A percentile compares a stretch with the other conserved stretches of the same genome.
Conservation (phyloP, 768 basidiomycete species). For the Amanita rubescens region DNA sequence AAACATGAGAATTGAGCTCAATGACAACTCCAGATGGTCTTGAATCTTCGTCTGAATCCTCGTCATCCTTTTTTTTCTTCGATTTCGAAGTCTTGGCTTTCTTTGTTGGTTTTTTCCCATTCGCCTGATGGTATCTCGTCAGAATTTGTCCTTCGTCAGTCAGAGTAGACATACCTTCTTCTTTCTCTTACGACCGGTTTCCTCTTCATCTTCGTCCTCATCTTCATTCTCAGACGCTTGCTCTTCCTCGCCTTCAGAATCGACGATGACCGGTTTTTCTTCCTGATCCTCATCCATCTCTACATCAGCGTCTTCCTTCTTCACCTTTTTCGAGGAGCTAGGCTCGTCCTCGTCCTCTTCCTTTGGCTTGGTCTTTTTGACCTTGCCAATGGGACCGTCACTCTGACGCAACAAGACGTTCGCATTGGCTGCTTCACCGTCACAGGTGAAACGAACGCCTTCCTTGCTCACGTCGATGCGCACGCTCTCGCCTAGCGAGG, state of each 20-base stretch:
- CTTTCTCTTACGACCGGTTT: constrained; percentile 63
- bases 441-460: constrained; percentile 86
- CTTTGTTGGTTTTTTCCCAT: constrained; percentile 36
- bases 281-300: constrained; percentile 39
- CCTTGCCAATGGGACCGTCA: constrained; percentile 43
- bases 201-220: constrained; percentile 46
- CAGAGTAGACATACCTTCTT: constrained; percentile 40
- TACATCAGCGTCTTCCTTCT: constrained; percentile 37
- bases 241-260: constrained; percentile 44
- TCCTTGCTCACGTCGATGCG: constrained; percentile 95
- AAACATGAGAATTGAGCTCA: constrained; percentile 86
- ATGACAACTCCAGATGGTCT: constrained; percentile 47
- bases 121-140: constrained; percentile 19
- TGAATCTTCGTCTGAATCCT: constrained; percentile 25
- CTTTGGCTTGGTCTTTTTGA: constrained; percentile 30
- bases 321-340: constrained; percentile 34
- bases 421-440: constrained; percentile 93
- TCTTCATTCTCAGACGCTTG: constrained; percentile 47
- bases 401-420: constrained; percentile 76
- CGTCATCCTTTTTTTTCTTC: constrained; percentile 44
- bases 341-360: constrained; percentile 33
- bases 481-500: constrained; percentile 86
- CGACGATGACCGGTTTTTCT: constrained; percentile 27
- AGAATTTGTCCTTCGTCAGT: not conserved
- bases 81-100: constrained; percentile 48